Percentiles rank a stretch among this genome's conserved stretches.
Evolutionary conservation across 208 protist genomes (phyloP).

Genomic region (Phytomonas francai): DNA sequence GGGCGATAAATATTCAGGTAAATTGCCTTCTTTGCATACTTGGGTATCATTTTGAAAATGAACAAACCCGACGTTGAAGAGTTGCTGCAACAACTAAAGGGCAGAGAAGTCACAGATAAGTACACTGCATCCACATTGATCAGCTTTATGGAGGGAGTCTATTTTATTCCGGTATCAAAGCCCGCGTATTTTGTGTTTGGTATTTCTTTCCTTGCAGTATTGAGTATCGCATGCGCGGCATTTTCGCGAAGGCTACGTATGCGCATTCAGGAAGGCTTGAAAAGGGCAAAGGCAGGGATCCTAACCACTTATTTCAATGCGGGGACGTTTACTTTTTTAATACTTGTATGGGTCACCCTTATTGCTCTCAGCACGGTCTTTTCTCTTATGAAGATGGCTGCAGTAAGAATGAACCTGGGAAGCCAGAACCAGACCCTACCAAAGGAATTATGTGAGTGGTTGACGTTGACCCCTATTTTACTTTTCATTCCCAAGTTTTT

Average conservation of each 20-base stretch:
- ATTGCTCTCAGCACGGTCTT: constrained; percentile 19
- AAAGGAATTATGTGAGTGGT: constrained; percentile 12
- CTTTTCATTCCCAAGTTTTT: constrained; percentile 25
- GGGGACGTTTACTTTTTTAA: neutral
- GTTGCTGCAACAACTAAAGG: neutral
- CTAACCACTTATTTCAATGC: no score
- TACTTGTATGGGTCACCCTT: constrained; percentile 11
- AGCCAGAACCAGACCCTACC: constrained; percentile 11
- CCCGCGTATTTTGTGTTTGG: no score
- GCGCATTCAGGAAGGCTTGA: no score
- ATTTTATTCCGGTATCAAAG: no score
- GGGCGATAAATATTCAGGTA: neutral
- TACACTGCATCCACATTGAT: neutral
- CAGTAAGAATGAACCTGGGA: neutral
- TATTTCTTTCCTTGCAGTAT: no score
- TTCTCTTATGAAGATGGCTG: constrained; percentile 14
- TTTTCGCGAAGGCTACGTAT: no score
- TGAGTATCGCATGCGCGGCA: no score
- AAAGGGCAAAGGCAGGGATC: no score
- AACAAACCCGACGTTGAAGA: neutral
- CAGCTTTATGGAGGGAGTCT: neutral
- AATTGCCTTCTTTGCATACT: neutral
- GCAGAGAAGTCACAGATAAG: neutral
- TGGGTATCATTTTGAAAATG: neutral
- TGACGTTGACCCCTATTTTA: constrained; percentile 13